Conservation (phyloP, 2,329 filamentous ascomycete species). For the Colletotrichum sp. region DNA sequence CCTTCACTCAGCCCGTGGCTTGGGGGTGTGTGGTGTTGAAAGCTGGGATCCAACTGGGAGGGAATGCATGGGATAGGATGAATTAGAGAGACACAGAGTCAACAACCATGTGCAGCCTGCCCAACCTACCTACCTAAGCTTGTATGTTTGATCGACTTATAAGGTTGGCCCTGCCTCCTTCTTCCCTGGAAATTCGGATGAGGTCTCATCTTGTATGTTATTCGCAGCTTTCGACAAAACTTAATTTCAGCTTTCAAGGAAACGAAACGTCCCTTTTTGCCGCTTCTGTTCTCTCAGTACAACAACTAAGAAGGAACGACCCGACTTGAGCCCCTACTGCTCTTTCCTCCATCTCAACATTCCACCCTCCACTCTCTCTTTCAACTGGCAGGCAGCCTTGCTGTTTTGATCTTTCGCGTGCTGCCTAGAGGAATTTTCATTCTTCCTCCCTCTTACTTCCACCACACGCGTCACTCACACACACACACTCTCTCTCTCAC, state of each 20-base stretch:
- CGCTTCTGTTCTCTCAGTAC: background rate
- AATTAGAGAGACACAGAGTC: background rate
- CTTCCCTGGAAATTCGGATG: background rate
- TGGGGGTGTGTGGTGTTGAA: background rate
- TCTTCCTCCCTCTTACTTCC: background rate
- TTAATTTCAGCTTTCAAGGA: background rate
- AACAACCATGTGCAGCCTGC: background rate
- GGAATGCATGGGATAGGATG: background rate
- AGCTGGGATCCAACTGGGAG: background rate
- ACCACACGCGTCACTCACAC: background rate
- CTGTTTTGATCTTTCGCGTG: background rate
- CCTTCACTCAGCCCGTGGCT: constrained; percentile 14
- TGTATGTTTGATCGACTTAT: constrained; percentile 2
- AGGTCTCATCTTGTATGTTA: background rate
- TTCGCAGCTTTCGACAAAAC: background rate
- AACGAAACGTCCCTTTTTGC: background rate
- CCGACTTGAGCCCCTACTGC: background rate
- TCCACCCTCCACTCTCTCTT: background rate
- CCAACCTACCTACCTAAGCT: background rate
- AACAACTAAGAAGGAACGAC: background rate
- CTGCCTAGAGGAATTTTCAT: background rate
- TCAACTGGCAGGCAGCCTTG: background rate
- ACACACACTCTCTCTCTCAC: background rate
- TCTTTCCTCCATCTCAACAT: background rate
- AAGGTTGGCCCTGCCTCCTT: constrained; percentile 15